These are phyloP conservation scores for Chernovozyma sophiae-reginae DNA, from an alignment of 1,139 yeast species.

Conservation along the genomic window DNA sequence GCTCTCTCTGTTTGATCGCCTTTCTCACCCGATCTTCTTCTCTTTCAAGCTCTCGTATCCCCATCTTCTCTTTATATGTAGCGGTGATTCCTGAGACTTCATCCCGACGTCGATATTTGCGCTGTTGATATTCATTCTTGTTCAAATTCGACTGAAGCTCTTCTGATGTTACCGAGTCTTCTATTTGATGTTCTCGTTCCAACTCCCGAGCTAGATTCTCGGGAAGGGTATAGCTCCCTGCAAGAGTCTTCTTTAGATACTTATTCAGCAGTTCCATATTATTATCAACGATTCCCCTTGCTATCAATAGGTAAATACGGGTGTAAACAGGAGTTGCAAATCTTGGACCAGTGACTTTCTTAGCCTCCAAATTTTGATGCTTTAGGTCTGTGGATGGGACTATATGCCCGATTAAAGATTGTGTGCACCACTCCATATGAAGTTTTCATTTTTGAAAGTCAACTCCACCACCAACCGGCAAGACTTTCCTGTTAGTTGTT, in stretches of 20 bases:
- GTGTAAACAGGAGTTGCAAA: too few relatives aligned
- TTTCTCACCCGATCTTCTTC: constrained; percentile 24
- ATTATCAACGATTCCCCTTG: too few relatives aligned
- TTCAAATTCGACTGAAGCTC: constrained; percentile 18
- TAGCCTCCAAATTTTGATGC: too few relatives aligned
- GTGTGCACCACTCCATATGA: too few relatives aligned
- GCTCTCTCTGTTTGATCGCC: constrained; percentile 14
- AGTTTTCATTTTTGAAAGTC: too few relatives aligned
- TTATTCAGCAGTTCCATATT: too few relatives aligned
- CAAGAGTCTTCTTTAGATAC: constrained; percentile 17
- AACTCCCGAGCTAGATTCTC: constrained; percentile 22
- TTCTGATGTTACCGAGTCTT: constrained; percentile 16
- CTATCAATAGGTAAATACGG: too few relatives aligned
- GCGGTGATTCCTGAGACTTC: constrained; percentile 20
- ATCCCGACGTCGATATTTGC: constrained; percentile 20
- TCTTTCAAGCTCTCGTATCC: constrained; percentile 26
- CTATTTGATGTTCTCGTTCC: constrained; percentile 20
- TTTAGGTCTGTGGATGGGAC: too few relatives aligned
- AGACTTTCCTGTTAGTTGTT: too few relatives aligned
- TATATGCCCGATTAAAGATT: too few relatives aligned
- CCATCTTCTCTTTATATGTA: constrained; percentile 36
- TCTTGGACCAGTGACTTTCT: too few relatives aligned
- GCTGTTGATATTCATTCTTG: constrained; percentile 18
- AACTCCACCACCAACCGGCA: too few relatives aligned
- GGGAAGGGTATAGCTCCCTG: constrained; percentile 33